A percentile compares a stretch with the other conserved stretches of the same genome.
Conservation (phyloP, 805 yeast species). For the Candida ponderosae region DNA sequence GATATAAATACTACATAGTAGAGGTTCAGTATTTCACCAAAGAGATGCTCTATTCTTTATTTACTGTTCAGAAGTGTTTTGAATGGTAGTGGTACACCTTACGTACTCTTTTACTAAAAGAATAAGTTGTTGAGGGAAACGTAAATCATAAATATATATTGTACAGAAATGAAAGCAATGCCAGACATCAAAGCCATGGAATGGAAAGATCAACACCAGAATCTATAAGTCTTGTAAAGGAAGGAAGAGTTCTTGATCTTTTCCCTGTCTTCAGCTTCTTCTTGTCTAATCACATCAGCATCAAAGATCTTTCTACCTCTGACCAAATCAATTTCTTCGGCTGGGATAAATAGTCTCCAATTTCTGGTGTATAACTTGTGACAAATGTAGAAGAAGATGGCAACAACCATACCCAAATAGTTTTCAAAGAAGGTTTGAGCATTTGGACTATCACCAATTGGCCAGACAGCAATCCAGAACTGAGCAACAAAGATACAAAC, state of each 20-base stretch:
- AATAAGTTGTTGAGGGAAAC: no score
- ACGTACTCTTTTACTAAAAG: no score
- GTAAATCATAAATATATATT: no score
- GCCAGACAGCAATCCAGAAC: slow-evolving; percentile 45
- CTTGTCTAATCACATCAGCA: slow-evolving; percentile 46
- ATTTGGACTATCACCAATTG: slow-evolving; percentile 24
- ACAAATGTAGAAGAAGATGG: slow-evolving; percentile 26
- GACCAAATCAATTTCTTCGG: slow-evolving; percentile 48
- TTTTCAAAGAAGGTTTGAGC: slow-evolving; percentile 28
- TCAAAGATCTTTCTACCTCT: slow-evolving; percentile 59
- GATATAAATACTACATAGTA: no score
- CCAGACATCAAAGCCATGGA: no score
- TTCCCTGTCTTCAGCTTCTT: slow-evolving; percentile 51
- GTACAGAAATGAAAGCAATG: no score
- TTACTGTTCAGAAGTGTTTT: no score
- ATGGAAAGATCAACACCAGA: slow-evolving; percentile 44
- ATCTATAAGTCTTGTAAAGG: slow-evolving; percentile 39
- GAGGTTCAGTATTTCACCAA: no score
- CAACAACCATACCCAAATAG: slow-evolving; percentile 34
- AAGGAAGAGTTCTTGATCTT: slow-evolving; percentile 36
- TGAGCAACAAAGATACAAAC: slow-evolving; percentile 42
- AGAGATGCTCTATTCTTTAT: no score
- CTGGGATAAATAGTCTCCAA: slow-evolving; percentile 32
- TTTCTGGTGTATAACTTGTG: slow-evolving; percentile 37
- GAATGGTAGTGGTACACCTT: no score